Conservation (phyloP, 2,329 filamentous ascomycete genomes). For the Sporothrix pseudoabietina region DNA sequence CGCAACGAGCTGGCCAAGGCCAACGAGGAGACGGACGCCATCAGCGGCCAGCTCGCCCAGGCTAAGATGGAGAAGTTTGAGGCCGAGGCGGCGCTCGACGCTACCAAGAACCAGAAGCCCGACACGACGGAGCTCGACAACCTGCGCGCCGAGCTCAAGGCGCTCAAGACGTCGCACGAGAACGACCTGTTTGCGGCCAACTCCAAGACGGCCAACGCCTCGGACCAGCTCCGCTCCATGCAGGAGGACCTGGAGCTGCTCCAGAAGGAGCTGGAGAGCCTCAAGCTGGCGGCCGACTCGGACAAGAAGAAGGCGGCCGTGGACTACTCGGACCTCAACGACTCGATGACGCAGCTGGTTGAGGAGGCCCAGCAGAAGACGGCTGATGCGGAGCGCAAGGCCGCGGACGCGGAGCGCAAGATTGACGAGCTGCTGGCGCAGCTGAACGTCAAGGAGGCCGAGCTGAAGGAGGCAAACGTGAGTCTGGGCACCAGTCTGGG, state of each 20-base stretch:
- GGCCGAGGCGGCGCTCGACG: conserved; percentile 63
- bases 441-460: conserved; percentile 64
- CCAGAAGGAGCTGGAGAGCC: conserved; percentile 57
- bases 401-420: conserved; percentile 57
- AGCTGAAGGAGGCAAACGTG: conserved; percentile 64
- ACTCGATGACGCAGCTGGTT: conserved; percentile 61
- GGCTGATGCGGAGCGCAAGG: conserved; percentile 56
- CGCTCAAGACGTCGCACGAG: conserved; percentile 48
- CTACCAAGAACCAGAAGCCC: conserved; percentile 56
- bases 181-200: conserved; percentile 42
- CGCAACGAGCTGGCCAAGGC: conserved; percentile 50
- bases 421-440: conserved; percentile 56
- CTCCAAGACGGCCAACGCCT: conserved; percentile 44
- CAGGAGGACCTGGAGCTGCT: conserved; percentile 52
- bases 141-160: conserved; percentile 54
- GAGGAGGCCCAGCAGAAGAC: conserved; percentile 56
- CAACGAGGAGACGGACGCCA: conserved; percentile 52
- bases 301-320: conserved; percentile 58
- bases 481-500: conserved; percentile 32
- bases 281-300: conserved; percentile 54
- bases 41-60: conserved; percentile 58
- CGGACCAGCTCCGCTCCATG: conserved; percentile 44
- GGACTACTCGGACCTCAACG: conserved; percentile 66
- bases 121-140: conserved; percentile 59
- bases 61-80: conserved; percentile 64